Evolutionary conservation across 2,329 filamentous ascomycete species (phyloP), one percentile per base, ranked within the genome.

Genomic region (Gliomastix tumulicola): DNA sequence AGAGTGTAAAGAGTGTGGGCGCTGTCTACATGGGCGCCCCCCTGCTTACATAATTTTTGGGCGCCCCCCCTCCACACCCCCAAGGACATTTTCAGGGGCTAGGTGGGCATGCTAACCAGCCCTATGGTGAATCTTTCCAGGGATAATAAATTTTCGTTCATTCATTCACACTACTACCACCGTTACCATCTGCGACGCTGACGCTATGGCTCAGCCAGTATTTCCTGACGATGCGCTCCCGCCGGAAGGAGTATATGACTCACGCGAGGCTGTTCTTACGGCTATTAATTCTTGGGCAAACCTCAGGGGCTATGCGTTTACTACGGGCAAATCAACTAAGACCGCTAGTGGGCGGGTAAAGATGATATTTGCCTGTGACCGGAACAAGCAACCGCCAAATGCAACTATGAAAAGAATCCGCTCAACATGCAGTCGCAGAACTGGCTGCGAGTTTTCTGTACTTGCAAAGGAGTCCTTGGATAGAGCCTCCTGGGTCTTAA

Each of bases 261-360:
- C 41, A 17, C 37, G 37, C 5, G 37, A 42, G 13, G 6, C 34
- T 37, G 31, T 42, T 3, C 22, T 37, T 37, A 23, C 17, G 11
- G 37, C 37, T 23, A 35, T 39, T 21, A 45, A 45, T 39, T 28
- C 35, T 10, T 42, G 32, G 42, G 41, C 40, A 19, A 32, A 28
- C 18, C 30, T 35, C 25, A 13, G 35, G 28, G 39, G 43, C 10
- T 45, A 45, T 40, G 40, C 36, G 12, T 45, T 45, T 21, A 40
- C 27, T 7, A 45, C 39, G 10, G 35, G 44, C 5, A 42, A 39
- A 25, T 44, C 44, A n/a, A n/a, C n/a, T n/a, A 27, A 27, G 23
- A 27, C 6, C 15, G 12, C 23, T 15, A 27, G 15, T 27, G 23
- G 23, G 12, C 23, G 4, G 12, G 23, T 27, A 5, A 11, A 15